phyloP scores from a whole-genome alignment of 73 alveolate species.

The Paramecium biaurelia region DNA sequence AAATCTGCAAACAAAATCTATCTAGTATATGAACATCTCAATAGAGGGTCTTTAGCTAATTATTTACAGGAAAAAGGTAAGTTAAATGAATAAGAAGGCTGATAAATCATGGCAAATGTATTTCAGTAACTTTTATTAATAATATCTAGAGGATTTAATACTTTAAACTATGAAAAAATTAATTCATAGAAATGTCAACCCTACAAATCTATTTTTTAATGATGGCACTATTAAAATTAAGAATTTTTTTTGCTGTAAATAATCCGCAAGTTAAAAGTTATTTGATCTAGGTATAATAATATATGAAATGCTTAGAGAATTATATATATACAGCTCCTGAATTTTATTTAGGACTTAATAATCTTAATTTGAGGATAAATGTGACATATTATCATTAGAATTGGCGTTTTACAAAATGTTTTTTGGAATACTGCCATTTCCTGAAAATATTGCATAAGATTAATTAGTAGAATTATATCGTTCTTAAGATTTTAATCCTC shows the following conservation, averaged over 20 bases:
- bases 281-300: slow-evolving; percentile 11
- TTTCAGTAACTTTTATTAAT: neutral
- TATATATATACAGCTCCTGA: slow-evolving; percentile 47
- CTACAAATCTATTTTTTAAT: slow-evolving; percentile 12
- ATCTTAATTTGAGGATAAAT: slow-evolving; percentile 23
- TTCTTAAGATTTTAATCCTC: neutral
- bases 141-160: slow-evolving; percentile 8
- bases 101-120: neutral
- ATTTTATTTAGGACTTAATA: slow-evolving; percentile 13
- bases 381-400: slow-evolving; percentile 22
- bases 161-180: slow-evolving; percentile 52
- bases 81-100: slow-evolving; percentile 26
- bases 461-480: neutral
- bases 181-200: slow-evolving; percentile 37
- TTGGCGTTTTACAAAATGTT: neutral
- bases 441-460: neutral
- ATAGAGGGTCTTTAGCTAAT: slow-evolving; percentile 39
- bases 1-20: slow-evolving; percentile 56
- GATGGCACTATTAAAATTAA: slow-evolving; percentile 39
- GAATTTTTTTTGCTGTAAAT: slow-evolving; percentile 54
- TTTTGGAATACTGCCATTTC: slow-evolving; percentile 1
- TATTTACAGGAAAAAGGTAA: slow-evolving; percentile 38
- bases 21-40: slow-evolving; percentile 39
- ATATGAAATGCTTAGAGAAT: slow-evolving; percentile 26
- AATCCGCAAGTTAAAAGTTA: slow-evolving; percentile 21